Evolutionary conservation across 2,329 filamentous ascomycete genomes (phyloP).

Genomic region (Neophaeococcomyces mojaviensis): DNA sequence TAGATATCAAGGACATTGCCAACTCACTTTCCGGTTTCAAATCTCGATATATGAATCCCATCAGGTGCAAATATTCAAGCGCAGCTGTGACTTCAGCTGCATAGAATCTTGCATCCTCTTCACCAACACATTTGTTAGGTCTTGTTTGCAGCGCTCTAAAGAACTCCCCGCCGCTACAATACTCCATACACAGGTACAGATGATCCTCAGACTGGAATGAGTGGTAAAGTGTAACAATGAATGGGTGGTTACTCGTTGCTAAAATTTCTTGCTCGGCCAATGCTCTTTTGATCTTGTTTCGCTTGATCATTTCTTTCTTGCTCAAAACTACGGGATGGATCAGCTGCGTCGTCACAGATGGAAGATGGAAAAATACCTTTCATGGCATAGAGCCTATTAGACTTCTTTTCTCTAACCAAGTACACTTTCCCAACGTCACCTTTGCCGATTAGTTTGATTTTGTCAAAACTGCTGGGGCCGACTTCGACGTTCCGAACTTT

Average conservation of each 20-base stretch:
- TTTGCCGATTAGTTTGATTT: constrained; percentile 98
- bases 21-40: constrained; percentile 89
- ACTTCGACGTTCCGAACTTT: constrained; percentile 97
- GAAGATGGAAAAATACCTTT: constrained; percentile 59
- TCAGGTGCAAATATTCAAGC: constrained; percentile 90
- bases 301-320: constrained; percentile 99
- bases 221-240: constrained; percentile 97
- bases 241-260: constrained; percentile 96
- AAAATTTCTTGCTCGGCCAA: constrained; percentile 96
- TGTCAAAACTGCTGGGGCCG: constrained; percentile 90
- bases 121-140: constrained; percentile 92
- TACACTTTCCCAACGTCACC: constrained; percentile 99
- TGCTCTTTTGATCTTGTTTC: constrained; percentile 98
- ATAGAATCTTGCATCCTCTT: constrained; percentile 95
- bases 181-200: constrained; percentile 99
- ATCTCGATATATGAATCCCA: constrained; percentile 99
- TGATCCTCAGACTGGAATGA: constrained; percentile 99
- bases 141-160: constrained; percentile 93
- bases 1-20: not conserved
- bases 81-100: constrained; percentile 95
- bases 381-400: constrained; percentile 90
- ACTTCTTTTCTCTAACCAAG: constrained; percentile 96
- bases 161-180: constrained; percentile 97
- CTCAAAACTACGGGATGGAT: constrained; percentile 64
- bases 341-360: constrained; percentile 26